phyloP scores from a whole-genome alignment of 1,284 basidiomycete genomes.

The Ganoderma meredithae region DNA sequence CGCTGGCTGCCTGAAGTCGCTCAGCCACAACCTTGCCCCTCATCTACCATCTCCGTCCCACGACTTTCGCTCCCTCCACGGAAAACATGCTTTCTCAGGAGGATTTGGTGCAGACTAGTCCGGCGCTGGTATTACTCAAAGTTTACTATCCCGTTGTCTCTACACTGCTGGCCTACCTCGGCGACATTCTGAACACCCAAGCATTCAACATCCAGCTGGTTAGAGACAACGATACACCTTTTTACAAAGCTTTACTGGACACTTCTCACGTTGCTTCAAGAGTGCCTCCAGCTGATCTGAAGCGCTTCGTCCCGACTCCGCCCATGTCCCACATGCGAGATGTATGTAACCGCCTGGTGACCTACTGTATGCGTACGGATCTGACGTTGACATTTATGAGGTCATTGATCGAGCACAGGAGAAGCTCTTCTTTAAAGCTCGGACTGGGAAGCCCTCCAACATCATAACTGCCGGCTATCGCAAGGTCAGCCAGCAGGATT shows the following conservation, averaged over 20 bases:
- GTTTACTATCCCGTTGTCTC: slow-evolving; percentile 51
- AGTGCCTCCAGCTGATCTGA: slow-evolving; percentile 20
- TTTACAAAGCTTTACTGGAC: slow-evolving; percentile 51
- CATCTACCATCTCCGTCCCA: not conserved
- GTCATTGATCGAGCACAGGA: slow-evolving; percentile 66
- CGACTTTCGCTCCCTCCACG: not conserved
- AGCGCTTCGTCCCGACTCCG: slow-evolving; percentile 39
- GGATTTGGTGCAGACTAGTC: not conserved
- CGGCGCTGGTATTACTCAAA: slow-evolving; percentile 34
- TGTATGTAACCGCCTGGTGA: slow-evolving; percentile 45
- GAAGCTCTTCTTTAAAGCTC: slow-evolving; percentile 53
- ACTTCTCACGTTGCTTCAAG: slow-evolving; percentile 53
- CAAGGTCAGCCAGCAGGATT: slow-evolving; percentile 48
- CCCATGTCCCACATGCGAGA: slow-evolving; percentile 63
- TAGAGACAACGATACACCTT: slow-evolving; percentile 43
- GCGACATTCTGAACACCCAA: slow-evolving; percentile 43
- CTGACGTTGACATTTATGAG: slow-evolving; percentile 42
- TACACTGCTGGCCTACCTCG: slow-evolving; percentile 52
- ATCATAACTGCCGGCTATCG: slow-evolving; percentile 74
- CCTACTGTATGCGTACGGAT: not conserved
- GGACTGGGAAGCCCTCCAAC: slow-evolving; percentile 51
- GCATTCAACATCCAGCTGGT: slow-evolving; percentile 29
- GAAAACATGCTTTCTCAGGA: not conserved
- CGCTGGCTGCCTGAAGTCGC: not conserved
- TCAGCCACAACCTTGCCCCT: not conserved